These are phyloP conservation scores for Amaranthus palmeri DNA, from an alignment of 148 eudicot species.

Conservation along the genomic window DNA sequence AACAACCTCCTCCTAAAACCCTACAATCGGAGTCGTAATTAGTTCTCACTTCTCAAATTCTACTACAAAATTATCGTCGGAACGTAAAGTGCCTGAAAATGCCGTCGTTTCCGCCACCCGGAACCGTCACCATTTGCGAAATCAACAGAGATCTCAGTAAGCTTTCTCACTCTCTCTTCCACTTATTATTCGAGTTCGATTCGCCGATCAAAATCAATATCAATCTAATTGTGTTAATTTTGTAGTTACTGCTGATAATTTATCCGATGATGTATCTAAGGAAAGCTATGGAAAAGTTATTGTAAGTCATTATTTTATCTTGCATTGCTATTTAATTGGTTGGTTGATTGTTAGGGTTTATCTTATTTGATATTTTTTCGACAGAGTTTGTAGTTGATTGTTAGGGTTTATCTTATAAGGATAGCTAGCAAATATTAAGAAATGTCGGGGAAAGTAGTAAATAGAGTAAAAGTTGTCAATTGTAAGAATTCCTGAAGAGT, in stretches of 20 bases:
- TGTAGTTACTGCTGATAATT: slow-evolving; percentile 73
- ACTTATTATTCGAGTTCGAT: background rate
- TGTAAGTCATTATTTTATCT: slow-evolving; percentile 22
- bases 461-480: background rate
- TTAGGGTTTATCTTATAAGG: no score
- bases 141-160: slow-evolving; percentile 80
- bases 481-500: background rate
- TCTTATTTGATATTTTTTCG: background rate
- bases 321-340: background rate
- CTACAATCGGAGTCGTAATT: no score
- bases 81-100: slow-evolving; percentile 24
- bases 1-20: no score
- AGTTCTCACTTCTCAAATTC: no score
- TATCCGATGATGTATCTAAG: slow-evolving; percentile 65
- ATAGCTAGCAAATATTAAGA: no score
- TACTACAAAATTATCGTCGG: slow-evolving; percentile 1
- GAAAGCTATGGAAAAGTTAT: slow-evolving; percentile 68
- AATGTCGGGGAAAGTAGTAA: no score
- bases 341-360: background rate
- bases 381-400: no score
- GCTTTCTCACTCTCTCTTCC: slow-evolving; percentile 14
- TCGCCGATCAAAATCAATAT: background rate
- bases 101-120: slow-evolving; percentile 80
- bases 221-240: background rate
- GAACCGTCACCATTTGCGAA: slow-evolving; percentile 85